These are phyloP conservation scores for Candida awuae DNA, from an alignment of 805 yeast species.

Conservation along the genomic window DNA sequence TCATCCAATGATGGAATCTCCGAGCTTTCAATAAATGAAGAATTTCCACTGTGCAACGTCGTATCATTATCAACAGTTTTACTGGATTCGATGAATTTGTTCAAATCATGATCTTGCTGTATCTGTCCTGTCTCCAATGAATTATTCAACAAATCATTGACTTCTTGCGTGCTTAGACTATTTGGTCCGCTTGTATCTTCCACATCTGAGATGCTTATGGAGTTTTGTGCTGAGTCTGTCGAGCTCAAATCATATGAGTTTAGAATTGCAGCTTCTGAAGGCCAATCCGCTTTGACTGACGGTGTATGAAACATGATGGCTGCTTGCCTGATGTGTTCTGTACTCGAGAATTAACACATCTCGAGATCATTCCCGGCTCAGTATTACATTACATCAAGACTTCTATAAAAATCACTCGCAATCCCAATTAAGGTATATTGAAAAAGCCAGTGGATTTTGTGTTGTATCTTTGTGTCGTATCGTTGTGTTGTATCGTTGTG, in stretches of 20 bases:
- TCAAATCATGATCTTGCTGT: background rate
- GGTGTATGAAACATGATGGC: slow-evolving; percentile 28
- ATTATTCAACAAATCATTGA: background rate
- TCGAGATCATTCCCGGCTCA: too few relatives aligned
- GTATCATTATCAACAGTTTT: background rate
- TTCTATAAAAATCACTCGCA: too few relatives aligned
- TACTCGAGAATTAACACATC: too few relatives aligned
- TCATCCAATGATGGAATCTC: slow-evolving; percentile 17
- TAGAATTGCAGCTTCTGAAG: slow-evolving; percentile 18
- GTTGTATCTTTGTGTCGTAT: too few relatives aligned
- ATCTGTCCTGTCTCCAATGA: background rate
- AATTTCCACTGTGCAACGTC: slow-evolving; percentile 3
- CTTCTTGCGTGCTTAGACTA: slow-evolving; percentile 1
- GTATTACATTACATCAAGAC: too few relatives aligned
- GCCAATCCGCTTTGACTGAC: slow-evolving; percentile 27
- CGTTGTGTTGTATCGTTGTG: too few relatives aligned
- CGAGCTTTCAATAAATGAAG: slow-evolving; percentile 14
- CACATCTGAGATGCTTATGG: slow-evolving; percentile 1
- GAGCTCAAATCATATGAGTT: slow-evolving; percentile 17
- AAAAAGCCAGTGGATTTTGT: too few relatives aligned
- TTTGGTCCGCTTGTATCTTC: background rate
- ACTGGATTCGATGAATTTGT: background rate
- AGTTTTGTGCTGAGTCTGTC: slow-evolving; percentile 1
- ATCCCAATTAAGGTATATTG: too few relatives aligned
- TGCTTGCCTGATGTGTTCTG: too few relatives aligned